Percentiles rank a stretch among this genome's conserved stretches.
Conservation (phyloP, 2,329 filamentous ascomycete genomes). For the Epichloe gansuensis region DNA sequence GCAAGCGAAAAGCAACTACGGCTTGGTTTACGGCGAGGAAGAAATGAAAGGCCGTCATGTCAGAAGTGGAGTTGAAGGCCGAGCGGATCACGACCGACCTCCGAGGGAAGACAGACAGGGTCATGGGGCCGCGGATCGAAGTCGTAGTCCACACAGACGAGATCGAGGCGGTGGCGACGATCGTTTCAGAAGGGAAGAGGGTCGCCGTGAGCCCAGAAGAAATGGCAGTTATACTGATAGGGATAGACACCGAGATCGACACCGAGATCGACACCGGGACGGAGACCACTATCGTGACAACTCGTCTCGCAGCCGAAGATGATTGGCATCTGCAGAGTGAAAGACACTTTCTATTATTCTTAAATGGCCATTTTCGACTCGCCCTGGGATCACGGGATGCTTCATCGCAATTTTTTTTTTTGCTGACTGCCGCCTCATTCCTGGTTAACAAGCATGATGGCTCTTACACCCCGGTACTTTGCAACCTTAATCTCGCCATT, state of each 20-base stretch:
- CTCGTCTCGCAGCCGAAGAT: conserved; percentile 9
- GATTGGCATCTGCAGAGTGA: neutral
- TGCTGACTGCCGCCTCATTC: too few species aligned
- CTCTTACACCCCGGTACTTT: too few species aligned
- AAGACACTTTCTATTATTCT: neutral
- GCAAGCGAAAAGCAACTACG: conserved; percentile 42
- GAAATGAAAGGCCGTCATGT: conserved; percentile 45
- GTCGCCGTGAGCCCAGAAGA: conserved; percentile 14
- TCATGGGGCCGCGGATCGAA: conserved; percentile 14
- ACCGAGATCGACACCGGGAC: conserved; percentile 5
- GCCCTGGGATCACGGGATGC: neutral
- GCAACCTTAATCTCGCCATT: neutral
- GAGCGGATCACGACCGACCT: conserved; percentile 10
- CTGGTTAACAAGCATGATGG: too few species aligned
- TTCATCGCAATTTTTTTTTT: neutral
- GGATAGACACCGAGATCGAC: conserved; percentile 7
- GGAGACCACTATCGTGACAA: conserved; percentile 5
- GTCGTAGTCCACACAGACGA: conserved; percentile 27
- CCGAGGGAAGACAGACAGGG: conserved; percentile 1
- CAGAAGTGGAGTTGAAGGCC: conserved; percentile 22
- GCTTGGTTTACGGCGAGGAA: conserved; percentile 71
- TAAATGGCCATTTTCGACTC: neutral
- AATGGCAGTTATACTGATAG: conserved; percentile 7
- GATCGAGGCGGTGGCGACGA: conserved; percentile 11
- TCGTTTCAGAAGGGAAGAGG: conserved; percentile 14